These are phyloP conservation scores for Stagonosporopsis cucurbitacearum DNA, from an alignment of 2,329 filamentous ascomycete species.

Conservation along the genomic window DNA sequence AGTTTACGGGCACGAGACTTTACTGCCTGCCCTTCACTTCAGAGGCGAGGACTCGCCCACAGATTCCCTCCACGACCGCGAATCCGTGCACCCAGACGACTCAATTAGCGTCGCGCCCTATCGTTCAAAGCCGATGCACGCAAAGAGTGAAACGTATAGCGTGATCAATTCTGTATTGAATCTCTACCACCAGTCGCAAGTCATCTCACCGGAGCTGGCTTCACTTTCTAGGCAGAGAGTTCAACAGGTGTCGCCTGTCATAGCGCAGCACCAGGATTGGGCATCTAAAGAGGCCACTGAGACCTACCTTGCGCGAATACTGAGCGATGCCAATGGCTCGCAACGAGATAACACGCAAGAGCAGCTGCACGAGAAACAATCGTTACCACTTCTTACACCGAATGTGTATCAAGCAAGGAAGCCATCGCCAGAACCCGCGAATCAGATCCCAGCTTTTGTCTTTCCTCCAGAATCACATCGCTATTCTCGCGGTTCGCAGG, in stretches of 20 bases:
- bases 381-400: constrained; percentile 12
- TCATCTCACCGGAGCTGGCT: constrained; percentile 50
- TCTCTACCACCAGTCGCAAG: constrained; percentile 48
- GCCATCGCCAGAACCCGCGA: constrained; percentile 29
- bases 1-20: constrained; percentile 19
- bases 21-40: constrained; percentile 30
- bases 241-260: constrained; percentile 57
- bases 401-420: constrained; percentile 14
- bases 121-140: constrained; percentile 39
- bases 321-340: constrained; percentile 48
- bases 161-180: constrained; percentile 51
- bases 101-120: constrained; percentile 48
- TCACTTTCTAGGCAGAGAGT: constrained; percentile 50
- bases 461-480: constrained; percentile 44
- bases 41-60: constrained; percentile 44
- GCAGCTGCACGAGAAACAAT: constrained; percentile 5
- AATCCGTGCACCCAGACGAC: constrained; percentile 46
- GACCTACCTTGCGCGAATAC: constrained; percentile 60
- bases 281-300: constrained; percentile 62
- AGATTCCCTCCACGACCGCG: constrained; percentile 42
- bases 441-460: constrained; percentile 48
- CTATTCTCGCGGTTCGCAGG: constrained; percentile 44
- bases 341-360: constrained; percentile 17
- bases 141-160: constrained; percentile 53
- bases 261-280: constrained; percentile 62